phyloP scores from a whole-genome alignment of 805 yeast species.

The Candida berthetii region DNA sequence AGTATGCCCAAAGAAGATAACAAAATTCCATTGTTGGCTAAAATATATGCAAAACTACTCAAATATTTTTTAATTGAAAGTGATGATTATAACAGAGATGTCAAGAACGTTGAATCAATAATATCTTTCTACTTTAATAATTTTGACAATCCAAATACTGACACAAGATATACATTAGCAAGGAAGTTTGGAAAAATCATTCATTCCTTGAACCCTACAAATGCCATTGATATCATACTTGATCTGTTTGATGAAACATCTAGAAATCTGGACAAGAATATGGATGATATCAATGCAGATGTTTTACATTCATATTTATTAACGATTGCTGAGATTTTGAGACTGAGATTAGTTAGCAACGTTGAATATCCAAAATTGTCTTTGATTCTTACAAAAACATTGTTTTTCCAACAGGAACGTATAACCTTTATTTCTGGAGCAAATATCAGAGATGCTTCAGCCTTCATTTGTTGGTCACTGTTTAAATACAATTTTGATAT shows the following conservation, averaged over 20 bases:
- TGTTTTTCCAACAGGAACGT: conserved; percentile 53
- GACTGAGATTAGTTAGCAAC: conserved; percentile 8
- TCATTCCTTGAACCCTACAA: conserved; percentile 24
- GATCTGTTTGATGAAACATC: conserved; percentile 16
- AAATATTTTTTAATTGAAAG: conserved; percentile 8
- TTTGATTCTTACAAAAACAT: conserved; percentile 33
- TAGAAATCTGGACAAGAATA: conserved; percentile 4
- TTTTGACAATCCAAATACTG: conserved; percentile 43
- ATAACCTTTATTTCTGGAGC: conserved; percentile 50
- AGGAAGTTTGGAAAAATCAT: conserved; percentile 52
- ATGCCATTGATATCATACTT: conserved; percentile 36
- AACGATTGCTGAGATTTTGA: conserved; percentile 25
- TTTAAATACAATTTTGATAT: conserved; percentile 33
- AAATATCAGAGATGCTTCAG: conserved; percentile 78
- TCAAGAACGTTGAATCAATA: conserved; percentile 19
- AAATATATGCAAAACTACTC: conserved; percentile 17
- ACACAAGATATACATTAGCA: conserved; percentile 59
- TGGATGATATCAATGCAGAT: conserved; percentile 21
- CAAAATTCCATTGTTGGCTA: conserved; percentile 12
- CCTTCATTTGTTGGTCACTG: conserved; percentile 81
- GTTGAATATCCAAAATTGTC: conserved; percentile 7
- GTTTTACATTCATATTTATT: conserved; percentile 27
- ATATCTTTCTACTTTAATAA: conserved; percentile 39
- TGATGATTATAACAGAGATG: conserved; percentile 10
- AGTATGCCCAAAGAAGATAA: conserved; percentile 1